Evolutionary conservation across 1,284 basidiomycete species (phyloP), one percentile per base, ranked within the genome.

Genomic region (Laetiporus sulphureus): DNA sequence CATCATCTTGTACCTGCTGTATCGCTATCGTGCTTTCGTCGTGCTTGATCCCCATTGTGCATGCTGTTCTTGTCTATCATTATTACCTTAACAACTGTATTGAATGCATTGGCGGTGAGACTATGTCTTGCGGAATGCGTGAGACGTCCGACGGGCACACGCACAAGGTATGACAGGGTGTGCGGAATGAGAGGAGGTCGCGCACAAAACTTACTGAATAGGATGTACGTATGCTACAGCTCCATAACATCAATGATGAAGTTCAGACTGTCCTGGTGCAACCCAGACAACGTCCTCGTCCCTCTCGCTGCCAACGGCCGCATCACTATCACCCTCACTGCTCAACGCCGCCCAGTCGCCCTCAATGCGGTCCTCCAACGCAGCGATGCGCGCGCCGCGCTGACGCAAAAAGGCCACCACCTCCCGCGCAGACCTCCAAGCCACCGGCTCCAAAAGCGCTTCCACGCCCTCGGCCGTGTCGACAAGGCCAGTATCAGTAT

Each of bases 331-430:
- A 13, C 70, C 78, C 42, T 84, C 83, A 50, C 77, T 82, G 47
- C 69, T 76, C 50, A 76, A 51, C 24, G 70, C 73, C 16, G 72
- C 79, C 79, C 83, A 86, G 29, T 77, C 77, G 18, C 67, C 77
- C 52, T 75, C 71, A 23, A 74, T 66, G 35, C 55, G 57, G 35
- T 57, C 60, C 32, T 66, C 65, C 43, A 82, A 57, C 13, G 67
- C 63, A 21, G 77, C 71, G 51, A 87, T 72, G 60, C 73, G 78
- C 31, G 82, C 86, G 0, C 85, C 85, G 41, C 73, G 67, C 48
- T 61, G 60, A 54, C 67, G 71, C 62, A 90, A 62, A 59, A 80
- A 88, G 33, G 60, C 57, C 22, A 84, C 62, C 1, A 87, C 76
- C 60, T 89, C 85, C 25, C 61, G 62, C 32, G 74, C 77, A 52